A percentile compares a stretch with the other conserved stretches of the same genome.
Evolutionary conservation across 257 asterid species (phyloP).

Genomic region (Solanum tarijense): DNA sequence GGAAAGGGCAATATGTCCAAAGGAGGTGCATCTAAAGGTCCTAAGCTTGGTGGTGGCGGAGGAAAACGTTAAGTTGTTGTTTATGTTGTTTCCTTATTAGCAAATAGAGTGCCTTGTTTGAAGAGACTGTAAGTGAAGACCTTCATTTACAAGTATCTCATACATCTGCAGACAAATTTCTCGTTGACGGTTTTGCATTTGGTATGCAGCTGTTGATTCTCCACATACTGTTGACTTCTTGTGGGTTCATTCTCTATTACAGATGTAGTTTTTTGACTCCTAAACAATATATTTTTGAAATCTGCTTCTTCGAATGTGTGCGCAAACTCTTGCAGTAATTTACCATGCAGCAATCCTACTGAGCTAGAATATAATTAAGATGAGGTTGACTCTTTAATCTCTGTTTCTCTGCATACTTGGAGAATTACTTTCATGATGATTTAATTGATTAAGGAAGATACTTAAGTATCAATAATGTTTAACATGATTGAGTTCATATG

Average conservation of each 20-base stretch:
- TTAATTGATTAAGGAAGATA: background rate
- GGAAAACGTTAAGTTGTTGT: constrained; percentile 51
- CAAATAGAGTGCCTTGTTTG: background rate
- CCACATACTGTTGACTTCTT: background rate
- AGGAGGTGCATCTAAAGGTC: constrained; percentile 54
- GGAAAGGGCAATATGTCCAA: constrained; percentile 42
- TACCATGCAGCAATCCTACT: background rate
- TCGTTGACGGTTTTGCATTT: background rate
- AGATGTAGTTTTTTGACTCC: background rate
- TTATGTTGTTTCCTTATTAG: background rate
- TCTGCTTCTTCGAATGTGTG: background rate
- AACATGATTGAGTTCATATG: background rate
- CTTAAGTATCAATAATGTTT: accelerated
- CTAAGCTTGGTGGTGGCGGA: constrained; percentile 82
- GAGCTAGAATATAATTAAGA: background rate
- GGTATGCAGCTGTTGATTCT: background rate
- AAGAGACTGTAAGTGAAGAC: background rate
- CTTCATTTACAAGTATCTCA: background rate
- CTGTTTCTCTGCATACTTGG: background rate
- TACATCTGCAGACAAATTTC: background rate
- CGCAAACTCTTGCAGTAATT: background rate
- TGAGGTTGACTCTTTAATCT: background rate
- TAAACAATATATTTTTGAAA: background rate
- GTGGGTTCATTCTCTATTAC: background rate
- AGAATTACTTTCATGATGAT: background rate